A percentile compares a stretch with the other conserved stretches of the same genome.
phyloP scores from a whole-genome alignment of 2,329 filamentous ascomycete species.

The Peltaster fructicola region DNA sequence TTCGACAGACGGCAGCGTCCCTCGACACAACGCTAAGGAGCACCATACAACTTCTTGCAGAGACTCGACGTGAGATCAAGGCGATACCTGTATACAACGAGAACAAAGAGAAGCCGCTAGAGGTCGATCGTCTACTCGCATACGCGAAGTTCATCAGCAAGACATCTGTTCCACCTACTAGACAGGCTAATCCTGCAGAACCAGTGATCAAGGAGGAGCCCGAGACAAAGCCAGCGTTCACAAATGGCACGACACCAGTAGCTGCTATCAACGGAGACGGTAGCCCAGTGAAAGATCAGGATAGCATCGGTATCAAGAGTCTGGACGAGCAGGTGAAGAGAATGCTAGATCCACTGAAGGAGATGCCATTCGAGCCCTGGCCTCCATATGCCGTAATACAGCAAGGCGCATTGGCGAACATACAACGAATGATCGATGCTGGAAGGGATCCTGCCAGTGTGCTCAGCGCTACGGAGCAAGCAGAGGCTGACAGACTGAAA shows the following conservation, averaged over 20 bases:
- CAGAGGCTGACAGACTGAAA: slow-evolving; percentile 17
- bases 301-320: slow-evolving; percentile 1
- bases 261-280: too few relatives aligned
- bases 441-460: slow-evolving; percentile 40
- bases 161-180: slow-evolving; percentile 58
- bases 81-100: slow-evolving; percentile 38
- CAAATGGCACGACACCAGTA: too few relatives aligned
- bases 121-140: slow-evolving; percentile 54
- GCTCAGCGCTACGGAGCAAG: slow-evolving; percentile 26
- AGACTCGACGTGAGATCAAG: slow-evolving; percentile 55
- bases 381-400: slow-evolving; percentile 53
- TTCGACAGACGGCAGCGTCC: slow-evolving; percentile 46
- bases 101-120: slow-evolving; percentile 31
- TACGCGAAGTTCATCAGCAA: slow-evolving; percentile 68
- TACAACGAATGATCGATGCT: slow-evolving; percentile 42
- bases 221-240: too few relatives aligned
- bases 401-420: slow-evolving; percentile 44
- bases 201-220: too few relatives aligned
- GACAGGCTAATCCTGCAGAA: too few relatives aligned
- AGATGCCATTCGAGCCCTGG: slow-evolving; percentile 55
- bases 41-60: slow-evolving; percentile 50
- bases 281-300: too few relatives aligned
- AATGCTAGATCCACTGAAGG: slow-evolving; percentile 35
- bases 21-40: slow-evolving; percentile 58
- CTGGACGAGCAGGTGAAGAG: background rate